Base-by-base conservation (phyloP, 2,329 filamentous ascomycete genomes). In the Aspergillus nomiae region DNA sequence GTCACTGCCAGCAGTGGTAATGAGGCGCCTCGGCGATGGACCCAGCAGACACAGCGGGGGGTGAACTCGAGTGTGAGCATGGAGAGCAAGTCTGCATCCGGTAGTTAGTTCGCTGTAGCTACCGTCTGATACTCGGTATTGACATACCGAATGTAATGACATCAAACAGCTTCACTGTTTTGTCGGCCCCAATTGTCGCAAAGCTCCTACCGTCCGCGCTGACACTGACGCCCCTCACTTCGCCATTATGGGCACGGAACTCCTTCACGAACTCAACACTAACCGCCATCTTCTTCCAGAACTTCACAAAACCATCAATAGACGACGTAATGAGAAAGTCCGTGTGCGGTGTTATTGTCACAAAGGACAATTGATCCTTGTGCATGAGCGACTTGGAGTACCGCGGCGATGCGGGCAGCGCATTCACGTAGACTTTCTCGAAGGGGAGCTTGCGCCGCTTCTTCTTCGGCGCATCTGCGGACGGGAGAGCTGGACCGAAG, bases 341-440 rank as follows among this genome's bases (percentile, higher is more conserved):
- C 63, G 94, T 97, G 63, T 90, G 83, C 0, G 94, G 94, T 1
- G 96, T 97, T 76, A 97, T 89, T 14, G 90, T 96, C 66, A 92
- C 87, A 73, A 94, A 98, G 62, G 90, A 87, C 56, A 99, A 81
- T 80, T 97, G 93, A 70, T 99, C 95, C 81, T 94, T 94, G 85
- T 99, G 95, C 96, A 99, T 99, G 73, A 99, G 84, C 53, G 95
- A 98, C 74, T 94, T 96, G 63, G 91, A 96, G 80, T 99, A 99
- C 53, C 92, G 90, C 43, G 85, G 73, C 24, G 92, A 91, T 57
- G 87, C 87, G 5, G 95, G 95, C 43, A 99, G 86, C 45, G 95
- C 94, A 63, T 92, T 92, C 67, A 98, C 83, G 79, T 97, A 98
- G 72, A 98, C 89, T 77, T 95, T 97, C 80, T 98, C 94, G 81